Percentiles rank a stretch among this genome's conserved stretches.
These are phyloP conservation scores for Erucastrum elatum DNA, from an alignment of 345 rosid species.

Conservation along the genomic window DNA sequence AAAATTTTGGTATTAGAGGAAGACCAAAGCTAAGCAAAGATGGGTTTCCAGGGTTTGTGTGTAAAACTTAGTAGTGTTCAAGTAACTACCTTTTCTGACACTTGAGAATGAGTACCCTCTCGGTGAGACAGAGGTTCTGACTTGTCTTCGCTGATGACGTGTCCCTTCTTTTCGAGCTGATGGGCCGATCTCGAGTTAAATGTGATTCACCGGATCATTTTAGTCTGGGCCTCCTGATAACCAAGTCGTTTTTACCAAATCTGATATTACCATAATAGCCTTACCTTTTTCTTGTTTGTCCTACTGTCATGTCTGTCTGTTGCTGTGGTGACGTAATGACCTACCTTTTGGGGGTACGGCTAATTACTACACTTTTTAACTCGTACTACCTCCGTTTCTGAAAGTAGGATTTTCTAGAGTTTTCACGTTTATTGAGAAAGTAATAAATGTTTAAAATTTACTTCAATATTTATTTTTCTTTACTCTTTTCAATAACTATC, in stretches of 20 bases:
- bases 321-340: background rate
- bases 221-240: background rate
- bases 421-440: too few species aligned
- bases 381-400: background rate
- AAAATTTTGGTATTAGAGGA: background rate
- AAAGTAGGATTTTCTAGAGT: too few species aligned
- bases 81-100: background rate
- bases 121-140: background rate
- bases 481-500: too few species aligned
- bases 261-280: background rate
- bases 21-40: background rate
- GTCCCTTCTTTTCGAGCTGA: background rate
- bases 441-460: too few species aligned
- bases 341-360: background rate
- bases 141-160: constrained; percentile 11
- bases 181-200: constrained; percentile 1
- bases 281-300: background rate
- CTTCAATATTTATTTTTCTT: too few species aligned
- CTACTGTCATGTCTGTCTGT: background rate
- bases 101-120: background rate
- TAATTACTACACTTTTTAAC: background rate
- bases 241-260: background rate
- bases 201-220: background rate
- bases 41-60: background rate
- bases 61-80: background rate